Evolutionary conservation across 2,329 filamentous ascomycete genomes (phyloP).

Genomic region (Triangularia verruculosa): DNA sequence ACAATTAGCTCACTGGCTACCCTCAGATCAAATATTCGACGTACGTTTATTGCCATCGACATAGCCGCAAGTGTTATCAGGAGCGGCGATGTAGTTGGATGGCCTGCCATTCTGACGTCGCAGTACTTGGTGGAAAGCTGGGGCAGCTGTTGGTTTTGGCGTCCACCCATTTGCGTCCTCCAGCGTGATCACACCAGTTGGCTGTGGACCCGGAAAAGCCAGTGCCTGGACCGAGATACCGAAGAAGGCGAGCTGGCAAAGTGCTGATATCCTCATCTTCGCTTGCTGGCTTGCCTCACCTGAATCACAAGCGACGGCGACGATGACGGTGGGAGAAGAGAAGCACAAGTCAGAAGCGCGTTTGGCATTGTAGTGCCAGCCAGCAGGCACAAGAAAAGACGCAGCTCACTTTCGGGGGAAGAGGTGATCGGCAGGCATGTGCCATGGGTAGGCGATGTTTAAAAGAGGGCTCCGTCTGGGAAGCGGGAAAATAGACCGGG

Average conservation of each 20-base stretch:
- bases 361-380: background rate
- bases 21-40: background rate
- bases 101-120: conserved; percentile 31
- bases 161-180: conserved; percentile 36
- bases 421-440: background rate
- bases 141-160: conserved; percentile 43
- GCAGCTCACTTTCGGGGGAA: background rate
- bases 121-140: conserved; percentile 35
- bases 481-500: background rate
- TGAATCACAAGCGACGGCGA: background rate
- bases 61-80: conserved; percentile 52
- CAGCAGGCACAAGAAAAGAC: background rate
- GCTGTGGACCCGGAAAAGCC: conserved; percentile 35
- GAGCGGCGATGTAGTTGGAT: conserved; percentile 42
- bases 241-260: conserved; percentile 32
- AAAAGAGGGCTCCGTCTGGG: background rate
- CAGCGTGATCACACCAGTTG: conserved; percentile 34
- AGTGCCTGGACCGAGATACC: conserved; percentile 36
- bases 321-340: background rate
- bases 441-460: background rate
- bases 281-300: background rate
- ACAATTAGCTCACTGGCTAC: background rate
- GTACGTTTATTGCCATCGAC: conserved; percentile 40
- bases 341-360: background rate
- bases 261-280: conserved; percentile 20